phyloP scores from a whole-genome alignment of 2,329 filamentous ascomycete genomes.

The Zalaria sp. region DNA sequence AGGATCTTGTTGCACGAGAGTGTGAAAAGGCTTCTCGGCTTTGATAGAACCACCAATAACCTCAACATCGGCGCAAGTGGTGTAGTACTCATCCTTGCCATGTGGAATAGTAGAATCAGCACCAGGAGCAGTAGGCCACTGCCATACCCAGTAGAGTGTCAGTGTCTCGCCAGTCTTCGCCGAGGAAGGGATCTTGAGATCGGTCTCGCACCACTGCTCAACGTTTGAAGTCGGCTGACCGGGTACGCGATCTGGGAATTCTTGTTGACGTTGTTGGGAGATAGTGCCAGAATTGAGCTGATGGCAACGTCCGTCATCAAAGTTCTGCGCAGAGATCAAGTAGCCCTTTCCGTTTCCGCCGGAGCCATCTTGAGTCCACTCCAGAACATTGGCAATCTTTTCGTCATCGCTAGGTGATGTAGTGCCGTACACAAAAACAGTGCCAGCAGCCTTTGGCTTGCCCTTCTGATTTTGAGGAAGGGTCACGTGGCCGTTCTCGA shows the following conservation, averaged over 20 bases:
- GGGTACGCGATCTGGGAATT: conserved; percentile 41
- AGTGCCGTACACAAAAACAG: conserved; percentile 36
- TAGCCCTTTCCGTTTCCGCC: conserved; percentile 67
- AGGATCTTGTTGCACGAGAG: conserved; percentile 26
- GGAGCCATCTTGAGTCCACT: conserved; percentile 69
- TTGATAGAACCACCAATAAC: conserved; percentile 18
- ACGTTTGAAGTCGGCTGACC: conserved; percentile 28
- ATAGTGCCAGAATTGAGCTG: conserved; percentile 53
- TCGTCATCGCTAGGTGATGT: conserved; percentile 37
- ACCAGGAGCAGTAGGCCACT: conserved; percentile 53
- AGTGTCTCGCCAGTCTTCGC: conserved; percentile 49
- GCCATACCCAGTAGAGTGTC: conserved; percentile 93
- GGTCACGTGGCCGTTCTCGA: conserved; percentile 37
- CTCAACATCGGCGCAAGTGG: conserved; percentile 42
- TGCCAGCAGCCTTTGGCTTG: conserved; percentile 30
- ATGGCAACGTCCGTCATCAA: conserved; percentile 83
- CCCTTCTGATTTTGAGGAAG: conserved; percentile 24
- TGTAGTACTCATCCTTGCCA: conserved; percentile 44
- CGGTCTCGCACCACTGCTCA: conserved; percentile 67
- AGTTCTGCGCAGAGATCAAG: conserved; percentile 65
- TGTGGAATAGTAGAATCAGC: conserved; percentile 25
- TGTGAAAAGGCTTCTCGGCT: conserved; percentile 8
- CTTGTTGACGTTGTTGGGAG: conserved; percentile 42
- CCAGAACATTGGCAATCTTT: conserved; percentile 50
- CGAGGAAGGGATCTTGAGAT: conserved; percentile 59